Conservation (phyloP, 352 stramenopile genomes). For the Thalassiosira oceanica region DNA sequence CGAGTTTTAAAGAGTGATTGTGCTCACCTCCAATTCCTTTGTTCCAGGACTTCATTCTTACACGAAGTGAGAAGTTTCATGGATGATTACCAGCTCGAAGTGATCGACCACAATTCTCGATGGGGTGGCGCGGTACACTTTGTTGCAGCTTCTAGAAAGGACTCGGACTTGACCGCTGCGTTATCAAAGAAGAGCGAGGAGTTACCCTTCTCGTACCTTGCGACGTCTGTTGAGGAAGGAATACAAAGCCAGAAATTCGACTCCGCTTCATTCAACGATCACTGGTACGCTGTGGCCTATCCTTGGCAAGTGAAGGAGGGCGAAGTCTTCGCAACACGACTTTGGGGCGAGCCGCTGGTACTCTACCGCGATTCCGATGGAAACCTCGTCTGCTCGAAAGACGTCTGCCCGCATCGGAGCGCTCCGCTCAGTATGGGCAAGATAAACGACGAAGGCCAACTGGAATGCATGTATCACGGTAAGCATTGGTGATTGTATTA, state of each 20-base stretch:
- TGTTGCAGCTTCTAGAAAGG: conserved; percentile 6
- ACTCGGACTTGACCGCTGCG: neutral
- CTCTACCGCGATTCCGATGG: conserved; percentile 48
- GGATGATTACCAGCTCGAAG: conserved; percentile 13
- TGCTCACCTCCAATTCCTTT: no score
- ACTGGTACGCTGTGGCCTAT: conserved; percentile 52
- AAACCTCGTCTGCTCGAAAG: conserved; percentile 32
- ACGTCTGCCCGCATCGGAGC: conserved; percentile 76
- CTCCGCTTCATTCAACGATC: conserved; percentile 10
- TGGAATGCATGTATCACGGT: conserved; percentile 58
- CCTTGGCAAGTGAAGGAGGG: conserved; percentile 43
- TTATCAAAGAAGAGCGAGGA: conserved; percentile 3
- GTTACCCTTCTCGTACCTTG: conserved; percentile 23
- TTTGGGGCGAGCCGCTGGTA: conserved; percentile 62
- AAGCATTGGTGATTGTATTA: no score
- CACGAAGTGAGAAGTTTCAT: conserved; percentile 41
- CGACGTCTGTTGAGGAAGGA: conserved; percentile 2
- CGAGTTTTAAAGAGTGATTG: no score
- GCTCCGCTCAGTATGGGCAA: conserved; percentile 76
- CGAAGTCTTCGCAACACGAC: conserved; percentile 39
- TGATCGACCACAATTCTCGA: conserved; percentile 34
- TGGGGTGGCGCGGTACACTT: conserved; percentile 59
- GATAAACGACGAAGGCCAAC: conserved; percentile 49
- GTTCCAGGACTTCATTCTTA: conserved; percentile 21
- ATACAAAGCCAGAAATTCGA: neutral